Base-by-base conservation (phyloP, 225 moss, liverwort and hornwort genomes). In the Ulota crispa region DNA sequence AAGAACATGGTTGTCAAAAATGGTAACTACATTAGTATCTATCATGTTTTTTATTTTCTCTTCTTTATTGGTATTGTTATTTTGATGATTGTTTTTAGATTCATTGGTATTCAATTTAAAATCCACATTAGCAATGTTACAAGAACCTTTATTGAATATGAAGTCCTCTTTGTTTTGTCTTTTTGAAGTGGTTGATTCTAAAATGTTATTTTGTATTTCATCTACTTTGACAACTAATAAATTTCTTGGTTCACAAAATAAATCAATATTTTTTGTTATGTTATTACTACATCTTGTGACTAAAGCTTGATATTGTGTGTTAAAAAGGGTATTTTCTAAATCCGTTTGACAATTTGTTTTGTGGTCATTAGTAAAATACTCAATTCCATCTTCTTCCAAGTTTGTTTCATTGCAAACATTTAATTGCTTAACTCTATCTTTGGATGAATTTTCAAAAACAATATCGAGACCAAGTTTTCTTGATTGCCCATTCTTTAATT, bases 391-490 rank as follows among this genome's bases (percentile, higher is more conserved):
- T 1, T 41, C 31, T 5, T 53, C 15, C 2, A 4, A 6, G 15
- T 60, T 6, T 0, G 30, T 52, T 65, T 24, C 8, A 15, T 66
- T 0, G 72, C 14, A n/a, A 57, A 1, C 0, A 10, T 47, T 5
- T 30, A 6, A 1, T 54, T 2, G 19, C 5, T 30, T 18, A 3
- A 39, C 4, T 28, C 1, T 16, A 27, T 0, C 0, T 23, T 14
- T 54, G 14, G n/a, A 23, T 0, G 1, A 11, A 6, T 23, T 61
- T 6, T 42, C 7, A 10, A 41, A 68, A 7, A 0, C 4, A 2
- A 3, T 4, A 3, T 0, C 0, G 0, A 8, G 2, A 1, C 3
- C 1, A n/a, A 0, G 2, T 3, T 53, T 41, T 52, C 61, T 0
- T 30, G 13, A 9, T 13, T 68, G 1, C 14, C 14, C 42, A 7